phyloP scores from a whole-genome alignment of 2,329 filamentous ascomycete genomes.

The Chaetomiaceae sp. region DNA sequence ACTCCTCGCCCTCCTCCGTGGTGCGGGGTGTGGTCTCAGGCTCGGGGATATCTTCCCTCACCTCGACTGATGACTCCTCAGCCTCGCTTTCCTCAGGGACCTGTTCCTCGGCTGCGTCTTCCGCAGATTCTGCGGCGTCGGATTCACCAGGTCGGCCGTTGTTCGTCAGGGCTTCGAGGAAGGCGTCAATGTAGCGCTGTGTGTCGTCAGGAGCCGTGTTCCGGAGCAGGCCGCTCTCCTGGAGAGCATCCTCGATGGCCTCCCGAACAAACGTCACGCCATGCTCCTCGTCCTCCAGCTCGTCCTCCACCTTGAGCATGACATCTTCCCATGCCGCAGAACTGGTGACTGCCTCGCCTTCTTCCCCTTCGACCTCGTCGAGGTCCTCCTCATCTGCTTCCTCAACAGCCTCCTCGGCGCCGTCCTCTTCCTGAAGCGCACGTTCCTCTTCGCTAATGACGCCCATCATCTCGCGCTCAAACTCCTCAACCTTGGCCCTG shows the following conservation, averaged over 20 bases:
- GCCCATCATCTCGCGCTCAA: slow-evolving; percentile 60
- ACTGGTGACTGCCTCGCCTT: slow-evolving; percentile 17
- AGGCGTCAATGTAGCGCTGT: slow-evolving; percentile 45
- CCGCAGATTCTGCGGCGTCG: slow-evolving; percentile 1
- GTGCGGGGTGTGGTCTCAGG: neutral
- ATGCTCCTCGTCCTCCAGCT: slow-evolving; percentile 53
- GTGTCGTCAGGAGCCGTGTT: slow-evolving; percentile 43
- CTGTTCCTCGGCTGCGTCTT: neutral
- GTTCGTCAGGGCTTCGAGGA: slow-evolving; percentile 46
- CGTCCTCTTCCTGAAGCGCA: slow-evolving; percentile 27
- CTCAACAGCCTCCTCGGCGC: slow-evolving; percentile 21
- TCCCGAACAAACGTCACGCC: slow-evolving; percentile 50
- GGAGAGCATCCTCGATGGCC: slow-evolving; percentile 51
- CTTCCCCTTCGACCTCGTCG: slow-evolving; percentile 21
- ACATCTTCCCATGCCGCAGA: slow-evolving; percentile 48
- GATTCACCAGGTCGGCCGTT: slow-evolving; percentile 14
- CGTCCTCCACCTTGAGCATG: slow-evolving; percentile 51
- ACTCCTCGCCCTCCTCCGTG: neutral
- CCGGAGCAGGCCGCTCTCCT: slow-evolving; percentile 49
- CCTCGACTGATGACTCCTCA: neutral
- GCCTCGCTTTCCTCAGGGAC: slow-evolving; percentile 5
- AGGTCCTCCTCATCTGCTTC: slow-evolving; percentile 23
- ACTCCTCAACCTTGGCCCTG: slow-evolving; percentile 61
- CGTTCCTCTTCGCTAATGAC: slow-evolving; percentile 35
- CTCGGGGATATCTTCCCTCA: neutral